These are phyloP conservation scores for Cryphonectria nitschkei DNA, from an alignment of 2,329 filamentous ascomycete genomes.

Conservation along the genomic window DNA sequence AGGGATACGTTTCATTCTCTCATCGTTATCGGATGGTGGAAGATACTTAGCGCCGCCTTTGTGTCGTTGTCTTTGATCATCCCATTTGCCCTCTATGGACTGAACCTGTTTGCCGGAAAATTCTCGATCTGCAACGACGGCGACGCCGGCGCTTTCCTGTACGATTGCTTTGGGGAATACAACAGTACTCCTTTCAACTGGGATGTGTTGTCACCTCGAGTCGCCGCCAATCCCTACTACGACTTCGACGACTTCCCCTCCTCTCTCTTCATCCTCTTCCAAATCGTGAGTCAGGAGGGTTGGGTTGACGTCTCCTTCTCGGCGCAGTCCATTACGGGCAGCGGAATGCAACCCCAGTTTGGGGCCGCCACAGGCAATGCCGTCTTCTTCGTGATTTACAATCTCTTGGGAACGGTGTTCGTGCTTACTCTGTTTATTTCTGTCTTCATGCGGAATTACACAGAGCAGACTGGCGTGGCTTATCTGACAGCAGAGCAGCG, in stretches of 20 bases:
- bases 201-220: slow-evolving; percentile 81
- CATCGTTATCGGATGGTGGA: slow-evolving; percentile 92
- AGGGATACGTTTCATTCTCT: slow-evolving; percentile 96
- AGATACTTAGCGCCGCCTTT: slow-evolving; percentile 88
- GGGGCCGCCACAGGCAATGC: slow-evolving; percentile 81
- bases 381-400: slow-evolving; percentile 94
- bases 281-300: slow-evolving; percentile 98
- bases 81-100: slow-evolving; percentile 92
- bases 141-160: slow-evolving; percentile 60
- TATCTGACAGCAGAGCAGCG: slow-evolving; percentile 95
- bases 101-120: slow-evolving; percentile 89
- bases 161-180: slow-evolving; percentile 85
- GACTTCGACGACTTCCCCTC: slow-evolving; percentile 95
- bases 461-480: slow-evolving; percentile 95
- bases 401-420: slow-evolving; percentile 93
- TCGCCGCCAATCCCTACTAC: slow-evolving; percentile 80
- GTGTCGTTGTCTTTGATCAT: slow-evolving; percentile 94
- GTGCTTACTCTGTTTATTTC: slow-evolving; percentile 97
- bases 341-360: slow-evolving; percentile 71
- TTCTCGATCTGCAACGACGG: slow-evolving; percentile 81
- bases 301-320: slow-evolving; percentile 94
- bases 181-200: slow-evolving; percentile 78
- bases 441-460: slow-evolving; percentile 99
- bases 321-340: slow-evolving; percentile 79
- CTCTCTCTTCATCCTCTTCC: slow-evolving; percentile 93